phyloP scores from a whole-genome alignment of 2,329 filamentous ascomycete genomes.

The Calonectria henricotiae region DNA sequence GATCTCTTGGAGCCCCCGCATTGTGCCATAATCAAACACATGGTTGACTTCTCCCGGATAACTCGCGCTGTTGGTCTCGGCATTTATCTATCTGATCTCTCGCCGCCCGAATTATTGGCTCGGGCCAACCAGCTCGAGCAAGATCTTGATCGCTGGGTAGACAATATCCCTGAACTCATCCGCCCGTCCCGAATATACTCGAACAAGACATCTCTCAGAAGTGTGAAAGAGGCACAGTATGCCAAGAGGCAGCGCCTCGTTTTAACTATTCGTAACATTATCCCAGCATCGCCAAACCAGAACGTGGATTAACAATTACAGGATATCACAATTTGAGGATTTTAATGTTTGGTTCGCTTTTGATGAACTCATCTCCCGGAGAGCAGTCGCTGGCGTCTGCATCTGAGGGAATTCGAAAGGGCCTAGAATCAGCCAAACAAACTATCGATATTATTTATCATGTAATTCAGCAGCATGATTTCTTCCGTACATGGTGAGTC shows the following conservation, averaged over 20 bases:
- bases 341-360: conserved; percentile 32
- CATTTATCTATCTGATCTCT: conserved; percentile 33
- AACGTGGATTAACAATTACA: not conserved
- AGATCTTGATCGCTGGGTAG: conserved; percentile 35
- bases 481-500: conserved; percentile 34
- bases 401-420: conserved; percentile 29
- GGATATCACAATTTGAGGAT: conserved; percentile 38
- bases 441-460: conserved; percentile 36
- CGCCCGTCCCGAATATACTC: conserved; percentile 26
- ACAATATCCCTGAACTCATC: conserved; percentile 26
- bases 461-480: conserved; percentile 33
- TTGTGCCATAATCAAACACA: conserved; percentile 35
- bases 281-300: rapidly evolving
- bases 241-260: conserved; percentile 33
- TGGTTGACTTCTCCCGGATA: conserved; percentile 35
- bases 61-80: conserved; percentile 29
- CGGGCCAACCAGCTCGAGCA: conserved; percentile 33
- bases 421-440: conserved; percentile 33
- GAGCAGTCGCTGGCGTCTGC: conserved; percentile 21
- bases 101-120: conserved; percentile 21
- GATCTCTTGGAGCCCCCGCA: conserved; percentile 30
- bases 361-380: conserved; percentile 26
- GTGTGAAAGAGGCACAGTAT: conserved; percentile 33
- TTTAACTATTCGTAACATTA: conserved; percentile 29
- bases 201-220: conserved; percentile 21